Evolutionary conservation across 345 rosid genomes (phyloP).

Genomic region (Dovyalis caffra): DNA sequence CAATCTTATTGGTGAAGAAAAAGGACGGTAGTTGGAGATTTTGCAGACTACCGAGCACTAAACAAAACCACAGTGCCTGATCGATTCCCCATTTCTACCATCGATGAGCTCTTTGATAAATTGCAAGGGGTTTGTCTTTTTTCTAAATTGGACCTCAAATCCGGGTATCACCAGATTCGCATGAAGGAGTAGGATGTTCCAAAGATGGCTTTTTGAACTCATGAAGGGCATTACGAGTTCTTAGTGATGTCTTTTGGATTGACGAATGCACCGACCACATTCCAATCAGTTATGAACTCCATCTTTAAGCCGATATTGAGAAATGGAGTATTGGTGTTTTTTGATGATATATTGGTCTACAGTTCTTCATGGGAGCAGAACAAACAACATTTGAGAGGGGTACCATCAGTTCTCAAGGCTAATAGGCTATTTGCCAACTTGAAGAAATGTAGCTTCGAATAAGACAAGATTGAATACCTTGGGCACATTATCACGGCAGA

Average conservation of each 20-base stretch:
- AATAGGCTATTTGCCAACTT: background rate
- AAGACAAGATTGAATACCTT: rapidly evolving
- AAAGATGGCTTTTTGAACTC: background rate
- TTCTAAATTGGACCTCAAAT: background rate
- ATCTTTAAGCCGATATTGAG: background rate
- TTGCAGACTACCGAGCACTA: background rate
- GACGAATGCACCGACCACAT: background rate
- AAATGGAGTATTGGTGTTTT: background rate
- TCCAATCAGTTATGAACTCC: background rate
- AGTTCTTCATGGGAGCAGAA: background rate
- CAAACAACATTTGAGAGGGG: background rate
- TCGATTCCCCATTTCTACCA: background rate
- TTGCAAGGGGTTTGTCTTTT: background rate
- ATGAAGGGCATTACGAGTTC: background rate
- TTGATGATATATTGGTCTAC: background rate
- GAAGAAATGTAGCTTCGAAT: background rate
- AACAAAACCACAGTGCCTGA: background rate
- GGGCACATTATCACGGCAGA: background rate
- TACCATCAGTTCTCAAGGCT: rapidly evolving
- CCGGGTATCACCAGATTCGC: background rate
- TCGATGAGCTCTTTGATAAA: background rate
- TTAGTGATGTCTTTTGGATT: background rate
- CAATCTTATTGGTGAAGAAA: background rate
- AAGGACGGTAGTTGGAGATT: background rate
- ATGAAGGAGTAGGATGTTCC: too few relatives aligned